phyloP scores from a whole-genome alignment of 768 basidiomycete species.

The Lentinula lateritia region DNA sequence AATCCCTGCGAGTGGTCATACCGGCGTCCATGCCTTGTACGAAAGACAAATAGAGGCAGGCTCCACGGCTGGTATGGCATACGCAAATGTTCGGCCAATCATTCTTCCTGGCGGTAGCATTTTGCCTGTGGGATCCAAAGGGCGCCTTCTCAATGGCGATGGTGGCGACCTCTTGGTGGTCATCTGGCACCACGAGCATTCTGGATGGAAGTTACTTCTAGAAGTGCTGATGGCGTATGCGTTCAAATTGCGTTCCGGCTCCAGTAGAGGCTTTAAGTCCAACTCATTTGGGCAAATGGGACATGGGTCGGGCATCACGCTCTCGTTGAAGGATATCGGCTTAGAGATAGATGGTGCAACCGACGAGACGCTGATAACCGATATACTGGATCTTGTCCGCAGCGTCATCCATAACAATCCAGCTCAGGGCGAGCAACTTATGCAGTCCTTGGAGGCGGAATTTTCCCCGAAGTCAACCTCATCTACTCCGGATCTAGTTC shows the following conservation, averaged over 20 bases:
- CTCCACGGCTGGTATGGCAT: constrained; percentile 45
- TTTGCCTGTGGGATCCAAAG: constrained; percentile 61
- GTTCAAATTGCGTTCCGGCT: constrained; percentile 37
- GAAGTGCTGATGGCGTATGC: constrained; percentile 78
- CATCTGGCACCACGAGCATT: constrained; percentile 76
- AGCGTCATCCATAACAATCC: constrained; percentile 72
- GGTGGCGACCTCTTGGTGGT: constrained; percentile 65
- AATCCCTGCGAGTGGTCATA: constrained; percentile 55
- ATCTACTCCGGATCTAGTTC: constrained; percentile 58
- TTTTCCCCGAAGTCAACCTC: not conserved
- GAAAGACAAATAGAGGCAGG: constrained; percentile 58
- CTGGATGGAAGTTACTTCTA: constrained; percentile 83
- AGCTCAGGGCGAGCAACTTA: constrained; percentile 53
- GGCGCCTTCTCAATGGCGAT: constrained; percentile 68
- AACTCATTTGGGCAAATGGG: constrained; percentile 48
- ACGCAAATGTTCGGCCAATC: constrained; percentile 61
- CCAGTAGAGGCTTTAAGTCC: constrained; percentile 41
- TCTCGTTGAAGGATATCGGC: constrained; percentile 64
- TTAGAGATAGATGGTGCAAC: constrained; percentile 60
- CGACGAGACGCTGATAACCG: constrained; percentile 62
- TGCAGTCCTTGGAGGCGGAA: constrained; percentile 56
- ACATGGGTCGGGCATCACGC: constrained; percentile 29
- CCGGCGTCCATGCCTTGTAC: constrained; percentile 66
- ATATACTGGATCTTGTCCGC: constrained; percentile 75
- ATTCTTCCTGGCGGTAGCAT: constrained; percentile 72